Base-by-base conservation (phyloP, 225 moss, liverwort and hornwort species). In the Neckera pumila region DNA sequence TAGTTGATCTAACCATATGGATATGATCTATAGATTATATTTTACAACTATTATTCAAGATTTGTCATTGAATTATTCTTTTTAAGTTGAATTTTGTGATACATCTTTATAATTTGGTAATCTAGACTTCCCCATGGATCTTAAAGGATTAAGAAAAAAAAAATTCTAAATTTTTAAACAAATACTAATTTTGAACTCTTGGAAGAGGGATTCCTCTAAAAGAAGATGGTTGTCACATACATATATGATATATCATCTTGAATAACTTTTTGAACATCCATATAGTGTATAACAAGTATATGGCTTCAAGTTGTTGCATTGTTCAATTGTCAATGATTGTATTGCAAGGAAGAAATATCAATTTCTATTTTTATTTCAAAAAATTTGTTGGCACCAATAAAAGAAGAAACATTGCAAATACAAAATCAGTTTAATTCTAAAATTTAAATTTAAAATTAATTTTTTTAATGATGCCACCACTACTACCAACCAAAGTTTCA, bases 371-470 rank as follows among this genome's bases (percentile, higher is more conserved):
- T n/a, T 67, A 21, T 21, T 67, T 67, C 2, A 1, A 20, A 18
- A 67, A 11, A 36, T 20, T n/a, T 1, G 1, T 65, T 1, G 0
- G 0, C 0, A 20, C 6, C 20, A 36, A 66, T 1, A 6, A 36
- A 20, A 2, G 0, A n/a, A n/a, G 12, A 38, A 4, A 22, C 22
- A n/a, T n/a, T 67, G 22, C 12, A 67, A 67, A 36, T 6, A 21
- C 7, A 67, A 2, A 17, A 11, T 12, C 12, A 6, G 12, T 60
- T 60, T 61, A 14, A 12, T 2, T 60, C 17, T 2, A 30, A 59
- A 60, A 28, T 14, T 30, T 3, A 62, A 62, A 33, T 2, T 31
- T 16, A 14, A 11, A 25, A 26, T 59, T 8, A 63, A 54, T 17
- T 16, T 36, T n/a, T 65, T 66, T n/a, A 1, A n/a, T 10, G 6